These are phyloP conservation scores for Phytophthora tentaculata DNA, from an alignment of 352 stramenopile species.

Conservation along the genomic window DNA sequence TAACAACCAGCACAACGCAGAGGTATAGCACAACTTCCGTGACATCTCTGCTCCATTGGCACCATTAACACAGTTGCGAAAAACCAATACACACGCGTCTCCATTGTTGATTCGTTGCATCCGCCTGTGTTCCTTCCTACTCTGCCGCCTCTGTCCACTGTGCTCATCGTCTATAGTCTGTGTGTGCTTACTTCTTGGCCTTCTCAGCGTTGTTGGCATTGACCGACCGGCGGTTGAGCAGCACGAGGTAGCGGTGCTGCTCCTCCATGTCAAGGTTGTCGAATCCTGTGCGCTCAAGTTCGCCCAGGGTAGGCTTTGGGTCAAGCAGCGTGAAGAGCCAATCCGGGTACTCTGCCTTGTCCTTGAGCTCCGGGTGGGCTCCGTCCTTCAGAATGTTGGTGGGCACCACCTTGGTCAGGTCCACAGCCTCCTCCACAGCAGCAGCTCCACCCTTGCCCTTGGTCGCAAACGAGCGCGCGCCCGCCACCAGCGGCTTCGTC, in stretches of 20 bases:
- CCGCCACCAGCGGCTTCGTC: slow-evolving; percentile 36
- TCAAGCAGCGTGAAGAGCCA: slow-evolving; percentile 88
- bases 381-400: slow-evolving; percentile 90
- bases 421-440: slow-evolving; percentile 73
- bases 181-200: slow-evolving; percentile 80
- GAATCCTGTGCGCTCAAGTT: slow-evolving; percentile 82
- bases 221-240: slow-evolving; percentile 73
- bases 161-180: slow-evolving; percentile 22
- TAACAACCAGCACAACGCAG: neutral
- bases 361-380: slow-evolving; percentile 81
- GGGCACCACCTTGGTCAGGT: slow-evolving; percentile 77
- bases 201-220: slow-evolving; percentile 83
- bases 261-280: slow-evolving; percentile 80
- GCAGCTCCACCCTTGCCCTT: slow-evolving; percentile 64
- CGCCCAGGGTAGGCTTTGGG: slow-evolving; percentile 70
- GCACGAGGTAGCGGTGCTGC: slow-evolving; percentile 79
- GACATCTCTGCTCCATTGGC: neutral
- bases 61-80: slow-evolving; percentile 12
- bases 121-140: slow-evolving; percentile 14
- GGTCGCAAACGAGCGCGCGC: slow-evolving; percentile 64
- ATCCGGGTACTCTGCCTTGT: slow-evolving; percentile 79
- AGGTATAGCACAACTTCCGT: neutral
- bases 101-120: slow-evolving; percentile 21
- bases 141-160: slow-evolving; percentile 5
- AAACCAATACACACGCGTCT: slow-evolving; percentile 20